These are phyloP conservation scores for Hypoxylon fragiforme DNA, from an alignment of 495 filamentous ascomycete genomes.

Conservation along the genomic window DNA sequence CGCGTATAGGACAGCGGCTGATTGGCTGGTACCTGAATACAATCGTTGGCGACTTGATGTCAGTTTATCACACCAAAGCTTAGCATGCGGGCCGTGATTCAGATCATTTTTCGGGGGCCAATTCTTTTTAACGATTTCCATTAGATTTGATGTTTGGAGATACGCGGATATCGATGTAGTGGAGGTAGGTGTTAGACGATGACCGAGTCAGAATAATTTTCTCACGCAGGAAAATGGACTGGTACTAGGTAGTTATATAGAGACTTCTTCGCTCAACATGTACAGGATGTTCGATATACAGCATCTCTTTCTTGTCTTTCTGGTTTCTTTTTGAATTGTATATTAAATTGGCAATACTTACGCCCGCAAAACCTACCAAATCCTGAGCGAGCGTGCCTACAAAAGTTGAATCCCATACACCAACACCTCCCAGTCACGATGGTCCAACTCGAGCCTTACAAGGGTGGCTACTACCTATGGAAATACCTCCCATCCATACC, in stretches of 20 bases:
- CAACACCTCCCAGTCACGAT: slow-evolving; percentile 1
- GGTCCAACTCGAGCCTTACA: slow-evolving; percentile 34
- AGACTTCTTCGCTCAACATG: too few relatives aligned
- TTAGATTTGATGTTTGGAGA: too few relatives aligned
- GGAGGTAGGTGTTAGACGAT: too few relatives aligned
- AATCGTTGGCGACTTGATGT: not conserved
- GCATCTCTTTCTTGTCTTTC: too few relatives aligned
- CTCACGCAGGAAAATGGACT: too few relatives aligned
- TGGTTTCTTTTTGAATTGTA: too few relatives aligned
- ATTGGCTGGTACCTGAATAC: slow-evolving; percentile 8
- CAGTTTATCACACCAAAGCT: not conserved
- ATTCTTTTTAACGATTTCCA: too few relatives aligned
- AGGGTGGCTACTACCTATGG: slow-evolving; percentile 46
- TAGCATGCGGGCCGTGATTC: not conserved
- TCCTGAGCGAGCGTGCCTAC: not conserved
- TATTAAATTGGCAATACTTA: too few relatives aligned
- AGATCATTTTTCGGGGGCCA: not conserved
- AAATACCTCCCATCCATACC: slow-evolving; percentile 55
- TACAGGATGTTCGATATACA: too few relatives aligned
- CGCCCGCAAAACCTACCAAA: not conserved
- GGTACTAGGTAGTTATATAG: too few relatives aligned
- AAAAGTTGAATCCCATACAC: too few relatives aligned
- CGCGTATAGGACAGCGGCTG: slow-evolving; percentile 3
- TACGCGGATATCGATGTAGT: not conserved
- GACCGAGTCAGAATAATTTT: too few relatives aligned